Base-by-base conservation (phyloP, 345 rosid species). In the Rhodamnia rubescens region DNA sequence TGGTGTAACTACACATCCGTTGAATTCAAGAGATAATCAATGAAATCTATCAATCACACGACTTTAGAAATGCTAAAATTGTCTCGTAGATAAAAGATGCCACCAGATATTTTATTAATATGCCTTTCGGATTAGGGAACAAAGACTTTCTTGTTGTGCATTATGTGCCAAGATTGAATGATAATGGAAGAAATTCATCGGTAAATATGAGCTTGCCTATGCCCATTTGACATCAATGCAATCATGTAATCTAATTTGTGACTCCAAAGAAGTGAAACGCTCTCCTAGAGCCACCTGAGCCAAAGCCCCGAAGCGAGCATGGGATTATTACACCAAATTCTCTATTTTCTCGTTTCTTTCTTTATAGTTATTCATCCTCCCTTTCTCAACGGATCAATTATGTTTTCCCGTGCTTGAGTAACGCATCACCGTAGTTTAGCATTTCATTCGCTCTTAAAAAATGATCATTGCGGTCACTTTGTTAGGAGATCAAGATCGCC, bases 401-500 rank as follows among this genome's bases (percentile, higher is more conserved):
- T 53, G 54, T 53, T 53, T 14, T 53, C 54, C 54, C 20, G 7
- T 15, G 20, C 20, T 53, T 53, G 54, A 53, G 20, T 53, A 53
- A 53, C 18, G 53, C 54, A 53, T 53, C 54, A 53, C 54, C 15
- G 54, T 20, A 53, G 7, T 53, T 53, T 53, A 15, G 54, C 54
- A 53, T 53, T 53, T 53, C 14, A 53, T 53, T 52, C 20, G 20
- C 20, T 53, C 54, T 11, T 53, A 6, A 15, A 53, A 53, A 53
- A 5, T 53, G 54, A 53, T 89, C 93, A 21, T 86, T 94, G n/a
- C 93, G 95, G 57, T 5, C 54, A 53, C 29, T 26, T 57, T 26
- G 1, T 26, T 6, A 86, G 84, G 97, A 94, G 78, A 92, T 94
- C 89, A 92, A 92, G 87, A 32, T 92, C 7, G 94, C 97, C 53